These are phyloP conservation scores for Alternaria ventricosa DNA, from an alignment of 2,329 filamentous ascomycete species.

Conservation along the genomic window DNA sequence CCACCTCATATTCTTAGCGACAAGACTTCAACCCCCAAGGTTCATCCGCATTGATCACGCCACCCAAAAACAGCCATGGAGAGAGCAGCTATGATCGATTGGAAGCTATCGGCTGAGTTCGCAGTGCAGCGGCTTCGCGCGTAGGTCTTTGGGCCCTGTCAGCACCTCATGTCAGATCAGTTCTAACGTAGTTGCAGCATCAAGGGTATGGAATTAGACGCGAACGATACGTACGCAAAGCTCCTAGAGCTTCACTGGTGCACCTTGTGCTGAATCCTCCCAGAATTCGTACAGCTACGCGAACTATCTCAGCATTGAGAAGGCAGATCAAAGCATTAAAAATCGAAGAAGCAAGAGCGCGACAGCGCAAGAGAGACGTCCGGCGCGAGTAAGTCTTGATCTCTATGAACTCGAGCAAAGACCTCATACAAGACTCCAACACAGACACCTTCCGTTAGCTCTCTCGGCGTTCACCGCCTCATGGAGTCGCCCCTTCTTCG, in stretches of 20 bases:
- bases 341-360: neutral
- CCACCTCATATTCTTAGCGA: neutral
- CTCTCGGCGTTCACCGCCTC: neutral
- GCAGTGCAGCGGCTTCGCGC: neutral
- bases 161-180: neutral
- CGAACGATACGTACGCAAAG: neutral
- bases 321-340: neutral
- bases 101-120: neutral
- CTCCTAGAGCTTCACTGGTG: neutral
- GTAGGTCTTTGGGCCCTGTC: neutral
- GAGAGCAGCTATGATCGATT: neutral
- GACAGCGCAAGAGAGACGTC: neutral
- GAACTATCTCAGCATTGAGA: too few relatives aligned
- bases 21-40: neutral
- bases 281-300: neutral
- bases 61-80: neutral
- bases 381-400: neutral
- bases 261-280: neutral
- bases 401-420: neutral
- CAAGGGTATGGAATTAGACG: neutral
- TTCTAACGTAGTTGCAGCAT: neutral
- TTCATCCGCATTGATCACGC: neutral
- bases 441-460: neutral
- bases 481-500: neutral
- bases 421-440: neutral